phyloP scores from a whole-genome alignment of 2,329 filamentous ascomycete genomes.

The Blumeria graminis region DNA sequence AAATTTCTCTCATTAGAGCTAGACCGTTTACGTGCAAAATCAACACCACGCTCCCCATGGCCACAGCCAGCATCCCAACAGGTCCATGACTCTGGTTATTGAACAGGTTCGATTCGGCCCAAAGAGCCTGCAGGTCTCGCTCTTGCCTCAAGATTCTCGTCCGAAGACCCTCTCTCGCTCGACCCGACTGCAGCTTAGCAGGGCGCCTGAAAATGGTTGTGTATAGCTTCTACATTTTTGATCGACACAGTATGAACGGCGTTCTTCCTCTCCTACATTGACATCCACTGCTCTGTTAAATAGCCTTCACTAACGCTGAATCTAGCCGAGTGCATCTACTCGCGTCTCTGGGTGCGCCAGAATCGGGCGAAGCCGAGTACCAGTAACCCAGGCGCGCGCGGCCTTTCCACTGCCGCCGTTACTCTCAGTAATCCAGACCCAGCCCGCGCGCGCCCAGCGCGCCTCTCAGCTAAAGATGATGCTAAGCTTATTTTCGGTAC shows the following conservation, averaged over 20 bases:
- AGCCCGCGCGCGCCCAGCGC: constrained; percentile 13
- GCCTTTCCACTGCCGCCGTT: constrained; percentile 18
- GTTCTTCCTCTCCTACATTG: constrained; percentile 12
- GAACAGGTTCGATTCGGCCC: too few species aligned
- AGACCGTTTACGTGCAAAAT: too few species aligned
- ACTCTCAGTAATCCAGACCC: constrained; percentile 17
- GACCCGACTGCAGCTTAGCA: too few species aligned
- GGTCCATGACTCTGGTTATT: too few species aligned
- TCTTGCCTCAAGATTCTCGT: too few species aligned
- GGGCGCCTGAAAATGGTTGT: constrained; percentile 42
- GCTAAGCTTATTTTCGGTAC: constrained; percentile 95
- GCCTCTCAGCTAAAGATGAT: constrained; percentile 41
- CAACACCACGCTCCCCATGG: too few species aligned
- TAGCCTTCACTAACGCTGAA: too few species aligned
- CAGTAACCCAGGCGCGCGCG: neutral
- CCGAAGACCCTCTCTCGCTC: too few species aligned
- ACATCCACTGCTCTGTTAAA: neutral
- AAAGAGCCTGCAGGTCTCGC: too few species aligned
- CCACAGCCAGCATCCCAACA: too few species aligned
- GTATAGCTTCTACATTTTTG: constrained; percentile 97
- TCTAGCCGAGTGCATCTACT: constrained; percentile 91
- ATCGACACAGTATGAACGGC: constrained; percentile 56
- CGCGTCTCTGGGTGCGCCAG: constrained; percentile 44
- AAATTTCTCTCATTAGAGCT: too few species aligned
- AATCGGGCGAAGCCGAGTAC: constrained; percentile 2